These are phyloP conservation scores for Globisporangium sylvaticum DNA, from an alignment of 352 stramenopile species.

Conservation along the genomic window DNA sequence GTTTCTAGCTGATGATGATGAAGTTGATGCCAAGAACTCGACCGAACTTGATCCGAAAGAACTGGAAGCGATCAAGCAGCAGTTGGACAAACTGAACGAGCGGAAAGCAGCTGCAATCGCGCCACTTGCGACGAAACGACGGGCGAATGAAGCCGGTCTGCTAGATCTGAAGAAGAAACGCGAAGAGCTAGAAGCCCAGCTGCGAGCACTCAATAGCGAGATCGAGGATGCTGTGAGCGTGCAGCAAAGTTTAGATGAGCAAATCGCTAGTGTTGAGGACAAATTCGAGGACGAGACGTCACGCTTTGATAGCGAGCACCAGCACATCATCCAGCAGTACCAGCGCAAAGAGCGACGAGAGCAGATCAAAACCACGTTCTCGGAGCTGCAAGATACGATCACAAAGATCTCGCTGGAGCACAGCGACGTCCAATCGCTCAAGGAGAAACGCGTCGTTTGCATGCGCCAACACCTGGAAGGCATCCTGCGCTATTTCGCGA, in stretches of 20 bases:
- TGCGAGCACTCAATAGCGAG: slow-evolving; percentile 42
- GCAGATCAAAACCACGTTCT: slow-evolving; percentile 35
- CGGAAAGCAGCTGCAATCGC: slow-evolving; percentile 33
- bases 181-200: slow-evolving; percentile 50
- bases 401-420: slow-evolving; percentile 29
- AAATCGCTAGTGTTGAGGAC: slow-evolving; percentile 43
- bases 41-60: slow-evolving; percentile 24
- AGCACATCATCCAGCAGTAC: slow-evolving; percentile 37
- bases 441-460: slow-evolving; percentile 44
- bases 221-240: slow-evolving; percentile 35
- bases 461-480: slow-evolving; percentile 62
- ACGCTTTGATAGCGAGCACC: slow-evolving; percentile 45
- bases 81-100: slow-evolving; percentile 34
- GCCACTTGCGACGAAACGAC: slow-evolving; percentile 29
- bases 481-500: slow-evolving; percentile 67
- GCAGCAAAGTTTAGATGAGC: slow-evolving; percentile 39
- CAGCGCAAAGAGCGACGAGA: slow-evolving; percentile 32
- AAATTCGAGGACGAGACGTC: slow-evolving; percentile 41
- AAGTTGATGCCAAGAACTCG: slow-evolving; percentile 16
- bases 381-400: slow-evolving; percentile 32
- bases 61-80: slow-evolving; percentile 34
- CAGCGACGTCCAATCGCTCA: slow-evolving; percentile 37
- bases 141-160: slow-evolving; percentile 15
- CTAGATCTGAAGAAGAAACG: slow-evolving; percentile 35
- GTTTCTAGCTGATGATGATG: slow-evolving; percentile 14